Percentiles rank a stretch among this genome's conserved stretches.
phyloP scores from a whole-genome alignment of 306 rosid genomes.

The Fragaria vesca region DNA sequence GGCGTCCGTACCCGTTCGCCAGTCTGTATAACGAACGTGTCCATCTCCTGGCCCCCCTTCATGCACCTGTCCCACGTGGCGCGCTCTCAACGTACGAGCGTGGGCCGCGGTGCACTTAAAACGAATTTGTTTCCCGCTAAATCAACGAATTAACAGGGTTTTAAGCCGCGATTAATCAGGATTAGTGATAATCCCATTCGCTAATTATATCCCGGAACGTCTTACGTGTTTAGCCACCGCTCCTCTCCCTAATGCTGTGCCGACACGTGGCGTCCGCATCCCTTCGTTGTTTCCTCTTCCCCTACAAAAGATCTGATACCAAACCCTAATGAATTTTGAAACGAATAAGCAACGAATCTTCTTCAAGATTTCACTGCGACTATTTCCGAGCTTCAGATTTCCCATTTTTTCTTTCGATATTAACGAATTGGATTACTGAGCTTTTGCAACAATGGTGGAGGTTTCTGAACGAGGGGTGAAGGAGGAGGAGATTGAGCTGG shows the following conservation, averaged over 20 bases:
- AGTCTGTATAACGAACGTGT: conserved; percentile 6
- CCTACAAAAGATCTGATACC: conserved; percentile 13
- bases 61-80: conserved; percentile 25
- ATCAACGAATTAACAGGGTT: conserved; percentile 1
- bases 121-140: conserved; percentile 20
- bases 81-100: background rate
- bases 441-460: conserved; percentile 21
- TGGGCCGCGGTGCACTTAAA: background rate
- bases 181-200: conserved; percentile 5
- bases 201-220: conserved; percentile 14
- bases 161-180: conserved; percentile 8
- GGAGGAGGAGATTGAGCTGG: conserved; percentile 57
- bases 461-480: conserved; percentile 13
- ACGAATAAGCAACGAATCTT: background rate
- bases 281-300: conserved; percentile 1
- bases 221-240: conserved; percentile 42
- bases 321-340: conserved; percentile 10
- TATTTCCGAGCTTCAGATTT: background rate
- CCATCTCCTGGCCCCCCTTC: background rate
- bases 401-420: background rate
- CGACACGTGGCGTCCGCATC: conserved; percentile 35
- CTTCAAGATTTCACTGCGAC: background rate
- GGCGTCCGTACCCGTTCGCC: conserved; percentile 3
- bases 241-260: background rate
- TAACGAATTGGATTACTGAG: background rate